Evolutionary conservation across 1,284 basidiomycete genomes (phyloP), one percentile per base, ranked within the genome.

Genomic region (Boletus subluridellus): DNA sequence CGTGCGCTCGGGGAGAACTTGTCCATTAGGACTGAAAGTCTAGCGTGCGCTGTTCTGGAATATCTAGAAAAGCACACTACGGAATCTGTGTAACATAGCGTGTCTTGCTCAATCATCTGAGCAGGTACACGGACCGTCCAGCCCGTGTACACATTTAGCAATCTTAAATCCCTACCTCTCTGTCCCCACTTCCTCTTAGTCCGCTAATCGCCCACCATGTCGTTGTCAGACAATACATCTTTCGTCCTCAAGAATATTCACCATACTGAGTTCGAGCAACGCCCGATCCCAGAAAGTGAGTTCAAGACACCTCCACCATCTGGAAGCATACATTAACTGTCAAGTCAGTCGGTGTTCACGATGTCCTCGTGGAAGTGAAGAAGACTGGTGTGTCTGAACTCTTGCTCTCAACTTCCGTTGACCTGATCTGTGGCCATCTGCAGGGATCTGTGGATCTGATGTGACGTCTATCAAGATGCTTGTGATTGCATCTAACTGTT

Each of bases 391-490:
- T 60, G 82, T 70, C 24, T 26, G 55, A 37, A 38, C 32, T 26
- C 41, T 42, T 56, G 15, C 30, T 41, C 49, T 41, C 49, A 39
- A 51, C 39, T 57, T 32, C 28, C 21, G 37, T 48, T 58, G 37
- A 57, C 53, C 21, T 63, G 38, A 63, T 65, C 46, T 47, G 3
- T 54, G 39, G 47, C 53, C 57, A 63, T 59, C 8, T 48, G 35
- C 63, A 93, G 92, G 92, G 57, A 93, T 95, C 62, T 95, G 94
- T 73, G 92, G 92, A 35, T 92, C 89, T 49, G 93, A 95, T 81
- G 91, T 90, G 73, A 72, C 70, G 59, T 44, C 51, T 45, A 37
- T 47, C 30, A 39, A 5, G 37, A 47, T 49, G 17, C 21, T 51
- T 26, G 21, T 46, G 34, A 38, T 56, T 52, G 32, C 52, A 57